phyloP scores from a whole-genome alignment of 805 yeast species.

The Hanseniaspora taiwanica region DNA sequence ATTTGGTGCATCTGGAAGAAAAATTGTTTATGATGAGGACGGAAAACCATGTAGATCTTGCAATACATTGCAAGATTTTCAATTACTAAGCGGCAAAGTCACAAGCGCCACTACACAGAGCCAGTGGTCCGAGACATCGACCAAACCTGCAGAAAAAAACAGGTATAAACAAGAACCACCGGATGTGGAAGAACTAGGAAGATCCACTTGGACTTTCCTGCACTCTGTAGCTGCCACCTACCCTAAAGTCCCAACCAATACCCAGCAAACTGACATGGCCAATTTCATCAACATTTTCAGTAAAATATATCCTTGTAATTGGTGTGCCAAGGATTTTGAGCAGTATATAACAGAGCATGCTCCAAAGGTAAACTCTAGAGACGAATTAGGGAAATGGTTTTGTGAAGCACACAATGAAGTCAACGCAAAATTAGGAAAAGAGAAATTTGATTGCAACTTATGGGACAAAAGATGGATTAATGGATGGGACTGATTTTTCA shows the following conservation, averaged over 20 bases:
- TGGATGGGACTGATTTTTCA: conserved; percentile 77
- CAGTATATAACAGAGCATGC: conserved; percentile 39
- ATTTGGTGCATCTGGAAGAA: conserved; percentile 6
- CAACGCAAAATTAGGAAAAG: conserved; percentile 77
- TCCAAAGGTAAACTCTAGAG: conserved; percentile 52
- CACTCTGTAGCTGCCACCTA: conserved; percentile 86
- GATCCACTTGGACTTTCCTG: conserved; percentile 82
- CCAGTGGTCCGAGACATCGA: conserved; percentile 8
- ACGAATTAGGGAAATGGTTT: conserved; percentile 77
- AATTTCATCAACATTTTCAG: conserved; percentile 61
- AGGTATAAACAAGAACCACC: conserved; percentile 61
- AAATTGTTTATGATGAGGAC: conserved; percentile 50
- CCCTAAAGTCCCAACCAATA: conserved; percentile 51
- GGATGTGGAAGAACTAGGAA: conserved; percentile 68
- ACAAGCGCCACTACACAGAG: conserved; percentile 12
- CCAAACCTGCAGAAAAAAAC: conserved; percentile 13
- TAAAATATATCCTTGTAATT: conserved; percentile 83
- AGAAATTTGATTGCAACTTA: conserved; percentile 68
- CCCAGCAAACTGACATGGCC: conserved; percentile 58
- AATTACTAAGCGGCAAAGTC: conserved; percentile 35
- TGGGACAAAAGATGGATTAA: conserved; percentile 95
- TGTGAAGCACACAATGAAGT: conserved; percentile 94
- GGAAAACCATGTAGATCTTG: conserved; percentile 96
- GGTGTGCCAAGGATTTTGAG: conserved; percentile 78
- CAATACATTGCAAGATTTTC: conserved; percentile 69